Evolutionary conservation across 495 filamentous ascomycete genomes (phyloP).

Genomic region (Peziza echinospora): DNA sequence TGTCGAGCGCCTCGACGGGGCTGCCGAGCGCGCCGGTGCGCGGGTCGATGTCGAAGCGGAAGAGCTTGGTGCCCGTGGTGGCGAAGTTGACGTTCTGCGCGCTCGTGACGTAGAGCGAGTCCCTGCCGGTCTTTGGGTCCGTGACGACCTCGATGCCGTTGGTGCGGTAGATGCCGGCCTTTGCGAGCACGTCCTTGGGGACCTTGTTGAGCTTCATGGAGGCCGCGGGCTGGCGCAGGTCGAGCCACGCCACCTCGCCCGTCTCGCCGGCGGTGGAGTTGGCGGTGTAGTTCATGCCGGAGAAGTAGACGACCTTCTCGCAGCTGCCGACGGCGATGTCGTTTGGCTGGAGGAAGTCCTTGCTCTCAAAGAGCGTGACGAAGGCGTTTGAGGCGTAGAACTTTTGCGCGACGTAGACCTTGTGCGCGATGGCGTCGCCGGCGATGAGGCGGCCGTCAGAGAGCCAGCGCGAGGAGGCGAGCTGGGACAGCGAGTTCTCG

Average conservation of each 20-base stretch:
- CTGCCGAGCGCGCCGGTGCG: conserved; percentile 2
- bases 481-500: background rate
- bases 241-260: conserved; percentile 1
- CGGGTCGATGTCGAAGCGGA: conserved; percentile 5
- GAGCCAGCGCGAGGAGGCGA: background rate
- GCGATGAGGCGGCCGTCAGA: background rate
- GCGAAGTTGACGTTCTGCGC: conserved; percentile 4
- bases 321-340: conserved; percentile 4
- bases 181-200: background rate
- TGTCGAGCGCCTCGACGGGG: conserved; percentile 4
- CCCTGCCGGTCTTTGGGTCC: conserved; percentile 1
- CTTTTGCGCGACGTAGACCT: background rate
- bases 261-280: conserved; percentile 1
- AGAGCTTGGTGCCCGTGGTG: background rate
- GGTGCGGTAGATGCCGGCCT: conserved; percentile 3
- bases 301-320: conserved; percentile 6
- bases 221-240: conserved; percentile 1
- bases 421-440: background rate
- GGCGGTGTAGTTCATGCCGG: conserved; percentile 7
- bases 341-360: conserved; percentile 5
- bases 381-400: background rate
- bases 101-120: conserved; percentile 6
- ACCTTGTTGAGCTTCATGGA: background rate
- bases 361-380: background rate
- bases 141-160: conserved; percentile 8